Evolutionary conservation across 2,329 filamentous ascomycete genomes (phyloP), one percentile per base, ranked within the genome.

Genomic region (Pseudogymnoascus sp.): DNA sequence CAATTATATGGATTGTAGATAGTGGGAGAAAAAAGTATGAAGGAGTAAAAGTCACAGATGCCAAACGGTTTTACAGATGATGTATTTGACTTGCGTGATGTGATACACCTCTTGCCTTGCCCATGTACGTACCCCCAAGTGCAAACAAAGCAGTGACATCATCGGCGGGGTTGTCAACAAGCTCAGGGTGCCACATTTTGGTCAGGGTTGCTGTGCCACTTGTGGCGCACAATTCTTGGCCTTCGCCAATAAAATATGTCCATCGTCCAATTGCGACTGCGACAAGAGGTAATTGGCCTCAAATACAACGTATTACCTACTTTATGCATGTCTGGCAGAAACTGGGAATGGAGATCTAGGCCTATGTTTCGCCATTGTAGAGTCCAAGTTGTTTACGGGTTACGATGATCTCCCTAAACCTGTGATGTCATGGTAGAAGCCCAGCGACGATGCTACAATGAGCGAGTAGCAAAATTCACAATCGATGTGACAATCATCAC

Each of bases 31-130:
- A 53, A 28, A 31, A 53, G 46, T 53, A 53, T 53, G 46, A 53
- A 53, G 46, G 46, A 53, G 46, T 53, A 53, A 28, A 53, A 16
- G 46, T 53, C 46, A 11, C 26, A 53, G 46, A 53, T n/a, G 24
- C 24, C 46, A 53, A 53, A 53, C 26, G 46, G 26, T 31, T 53
- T 53, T 31, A 53, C 7, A 53, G 46, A 53, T 53, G 46, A 53
- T 53, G 46, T 53, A 53, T 53, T 53, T 53, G 46, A 53, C 26
- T 53, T 53, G 46, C 26, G 46, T 53, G 46, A 53, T 53, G 46
- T 53, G 46, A 31, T 53, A 53, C 46, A 53, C 11, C 19, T 19
- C 19, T 19, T 19, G 19, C 19, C 46, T 6, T 53, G 46, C 6
- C 24, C 22, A 16, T 53, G 46, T 53, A 53, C 26, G 46, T 53